phyloP scores from a whole-genome alignment of 352 stramenopile genomes.

The Phytophthora nicotianae region DNA sequence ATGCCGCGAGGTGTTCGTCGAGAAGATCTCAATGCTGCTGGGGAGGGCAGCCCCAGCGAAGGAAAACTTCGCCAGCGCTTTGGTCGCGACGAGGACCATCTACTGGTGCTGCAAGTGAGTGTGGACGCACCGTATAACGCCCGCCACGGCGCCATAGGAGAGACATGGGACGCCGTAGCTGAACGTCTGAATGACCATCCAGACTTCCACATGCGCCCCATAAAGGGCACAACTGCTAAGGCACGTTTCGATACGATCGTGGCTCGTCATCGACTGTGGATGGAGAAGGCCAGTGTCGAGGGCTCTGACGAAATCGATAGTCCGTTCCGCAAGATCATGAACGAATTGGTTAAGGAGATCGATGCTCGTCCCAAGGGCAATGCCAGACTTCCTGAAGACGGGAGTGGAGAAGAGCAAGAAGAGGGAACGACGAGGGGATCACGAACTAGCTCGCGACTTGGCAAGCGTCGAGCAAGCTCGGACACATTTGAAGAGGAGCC shows the following conservation, averaged over 20 bases:
- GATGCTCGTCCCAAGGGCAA: constrained; percentile 14
- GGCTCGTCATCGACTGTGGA: constrained; percentile 23
- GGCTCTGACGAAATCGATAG: constrained; percentile 4
- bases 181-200: constrained; percentile 24
- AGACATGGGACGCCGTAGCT: constrained; percentile 25
- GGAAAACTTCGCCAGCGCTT: constrained; percentile 27
- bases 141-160: constrained; percentile 22
- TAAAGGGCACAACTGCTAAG: constrained; percentile 35
- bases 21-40: constrained; percentile 10
- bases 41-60: constrained; percentile 1
- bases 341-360: constrained; percentile 24
- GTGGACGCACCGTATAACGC: constrained; percentile 26
- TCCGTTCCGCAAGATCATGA: constrained; percentile 20
- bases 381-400: constrained; percentile 3
- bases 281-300: not conserved
- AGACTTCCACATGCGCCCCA: constrained; percentile 34
- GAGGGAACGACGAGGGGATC: constrained; percentile 4
- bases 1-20: constrained; percentile 13
- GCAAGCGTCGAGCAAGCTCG: constrained; percentile 23
- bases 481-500: constrained; percentile 8
- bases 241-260: constrained; percentile 31
- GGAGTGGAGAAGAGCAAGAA: not conserved
- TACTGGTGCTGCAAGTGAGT: constrained; percentile 24
- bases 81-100: constrained; percentile 22
- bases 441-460: constrained; percentile 14